Conservation (phyloP, 768 basidiomycete species). For the Boletus reticulatus region DNA sequence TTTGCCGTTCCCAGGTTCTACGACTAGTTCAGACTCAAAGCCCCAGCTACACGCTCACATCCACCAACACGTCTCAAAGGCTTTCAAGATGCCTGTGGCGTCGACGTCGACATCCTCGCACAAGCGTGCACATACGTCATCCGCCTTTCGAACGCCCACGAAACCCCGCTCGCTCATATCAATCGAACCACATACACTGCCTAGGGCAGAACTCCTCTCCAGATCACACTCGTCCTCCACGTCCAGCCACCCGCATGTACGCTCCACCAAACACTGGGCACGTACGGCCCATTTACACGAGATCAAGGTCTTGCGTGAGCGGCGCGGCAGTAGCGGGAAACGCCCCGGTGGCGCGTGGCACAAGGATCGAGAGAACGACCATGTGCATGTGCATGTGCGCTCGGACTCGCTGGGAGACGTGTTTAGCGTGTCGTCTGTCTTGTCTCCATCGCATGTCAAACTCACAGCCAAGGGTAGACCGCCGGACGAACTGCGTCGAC, state of each 20-base stretch:
- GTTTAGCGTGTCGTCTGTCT: conserved; percentile 2
- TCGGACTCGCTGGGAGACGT: conserved; percentile 12
- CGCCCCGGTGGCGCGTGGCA: neutral
- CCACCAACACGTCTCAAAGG: neutral
- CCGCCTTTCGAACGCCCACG: conserved; percentile 21
- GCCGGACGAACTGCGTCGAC: neutral
- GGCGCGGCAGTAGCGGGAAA: conserved; percentile 11
- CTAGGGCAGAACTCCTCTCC: conserved; percentile 15
- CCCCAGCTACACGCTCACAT: neutral
- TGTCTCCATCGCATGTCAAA: neutral
- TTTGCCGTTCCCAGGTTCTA: neutral
- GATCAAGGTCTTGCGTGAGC: conserved; percentile 35
- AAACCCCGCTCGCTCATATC: conserved; percentile 9
- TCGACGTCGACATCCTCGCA: conserved; percentile 5
- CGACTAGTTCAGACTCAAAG: neutral
- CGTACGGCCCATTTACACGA: conserved; percentile 69
- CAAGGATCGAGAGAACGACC: conserved; percentile 13
- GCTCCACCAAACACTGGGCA: conserved; percentile 57
- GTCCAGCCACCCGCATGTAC: conserved; percentile 9
- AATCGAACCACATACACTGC: conserved; percentile 26
- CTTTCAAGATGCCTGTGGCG: neutral
- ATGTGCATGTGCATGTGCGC: neutral
- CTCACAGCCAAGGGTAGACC: neutral
- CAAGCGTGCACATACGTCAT: conserved; percentile 1
- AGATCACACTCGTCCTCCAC: conserved; percentile 24